A percentile compares a stretch with the other conserved stretches of the same genome.
Conservation (phyloP, 768 basidiomycete species). For the Boletus sp. region DNA sequence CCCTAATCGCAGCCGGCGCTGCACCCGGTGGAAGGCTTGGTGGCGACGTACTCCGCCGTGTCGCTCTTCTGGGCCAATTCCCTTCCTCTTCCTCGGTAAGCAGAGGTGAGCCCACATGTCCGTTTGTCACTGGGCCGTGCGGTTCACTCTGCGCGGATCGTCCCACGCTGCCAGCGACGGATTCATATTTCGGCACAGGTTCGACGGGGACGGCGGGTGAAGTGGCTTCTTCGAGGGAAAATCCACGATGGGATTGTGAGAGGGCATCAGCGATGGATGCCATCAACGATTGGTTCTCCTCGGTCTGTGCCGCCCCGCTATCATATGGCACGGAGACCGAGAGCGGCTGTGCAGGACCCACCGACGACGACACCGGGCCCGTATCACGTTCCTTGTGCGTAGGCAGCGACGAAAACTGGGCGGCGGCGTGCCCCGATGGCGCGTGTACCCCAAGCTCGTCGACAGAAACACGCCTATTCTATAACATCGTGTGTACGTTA, state of each 20-base stretch:
- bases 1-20: slow-evolving; percentile 35
- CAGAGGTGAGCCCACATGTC: slow-evolving; percentile 5
- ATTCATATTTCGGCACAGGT: slow-evolving; percentile 38
- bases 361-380: slow-evolving; percentile 10
- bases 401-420: slow-evolving; percentile 64
- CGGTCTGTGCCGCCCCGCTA: slow-evolving; percentile 6
- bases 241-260: slow-evolving; percentile 22
- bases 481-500: slow-evolving; percentile 7
- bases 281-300: slow-evolving; percentile 34
- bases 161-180: slow-evolving; percentile 6
- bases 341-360: slow-evolving; percentile 2
- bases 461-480: slow-evolving; percentile 20
- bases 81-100: slow-evolving; percentile 12
- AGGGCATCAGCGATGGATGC: slow-evolving; percentile 40
- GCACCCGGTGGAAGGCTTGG: slow-evolving; percentile 44
- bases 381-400: slow-evolving; percentile 41
- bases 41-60: slow-evolving; percentile 33
- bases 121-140: slow-evolving; percentile 17
- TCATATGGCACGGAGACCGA: slow-evolving; percentile 9
- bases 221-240: slow-evolving; percentile 24
- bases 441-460: slow-evolving; percentile 28
- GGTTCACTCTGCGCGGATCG: slow-evolving; percentile 14
- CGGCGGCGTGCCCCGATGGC: not conserved
- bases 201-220: slow-evolving; percentile 28
- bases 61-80: slow-evolving; percentile 21